Base-by-base conservation (phyloP, 805 yeast species). In the Zygotorulaspora chibaensis region DNA sequence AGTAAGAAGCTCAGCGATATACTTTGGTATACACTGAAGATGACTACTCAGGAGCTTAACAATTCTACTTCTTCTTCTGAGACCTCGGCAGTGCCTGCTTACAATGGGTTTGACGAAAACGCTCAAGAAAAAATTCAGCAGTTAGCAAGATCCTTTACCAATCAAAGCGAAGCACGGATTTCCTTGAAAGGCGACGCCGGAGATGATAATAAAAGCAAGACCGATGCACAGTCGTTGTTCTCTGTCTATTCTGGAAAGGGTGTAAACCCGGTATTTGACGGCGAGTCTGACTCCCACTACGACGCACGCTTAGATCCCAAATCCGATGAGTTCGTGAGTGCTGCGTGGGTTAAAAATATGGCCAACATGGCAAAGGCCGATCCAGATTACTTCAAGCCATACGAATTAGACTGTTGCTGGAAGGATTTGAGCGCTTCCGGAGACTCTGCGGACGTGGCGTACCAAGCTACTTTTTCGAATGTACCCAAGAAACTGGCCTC, bases 281-380 rank as follows among this genome's bases (percentile, higher is more conserved):
- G 38, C 20, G 35, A 52, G 9, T 46, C 47, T 13, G 51, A 50
- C 10, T 48, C 53, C 2, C 51, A 51, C 3, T 64, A 64, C 42
- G 65, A 69, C 43, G 71, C 76, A n/a, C 56, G 69, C 42, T 67
- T 83, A 54, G 79, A 83, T 57, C 89, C 89, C 1, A 68, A 70
- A 17, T 69, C 76, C 42, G 82, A 76, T n/a, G 58, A 73, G 6
- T 83, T 83, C 59, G 74, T 75, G 53, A 72, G 84, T 42, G 77
- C 74, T 56, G 76, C 74, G 45, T 83, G 89, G 89, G 80, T 83
- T 45, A 79, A 79, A 57, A 83, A 83, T 55, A 62, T 81, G 67
- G 70, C 81, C 48, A 77, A 76, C 49, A 57, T 83, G 47, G 62
- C 67, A 52, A 72, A 71, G 29, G 58, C 73, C 2, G 84, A 83